phyloP scores from a whole-genome alignment of 108 stramenopile genomes.

The Chaetoceros muelleri region DNA sequence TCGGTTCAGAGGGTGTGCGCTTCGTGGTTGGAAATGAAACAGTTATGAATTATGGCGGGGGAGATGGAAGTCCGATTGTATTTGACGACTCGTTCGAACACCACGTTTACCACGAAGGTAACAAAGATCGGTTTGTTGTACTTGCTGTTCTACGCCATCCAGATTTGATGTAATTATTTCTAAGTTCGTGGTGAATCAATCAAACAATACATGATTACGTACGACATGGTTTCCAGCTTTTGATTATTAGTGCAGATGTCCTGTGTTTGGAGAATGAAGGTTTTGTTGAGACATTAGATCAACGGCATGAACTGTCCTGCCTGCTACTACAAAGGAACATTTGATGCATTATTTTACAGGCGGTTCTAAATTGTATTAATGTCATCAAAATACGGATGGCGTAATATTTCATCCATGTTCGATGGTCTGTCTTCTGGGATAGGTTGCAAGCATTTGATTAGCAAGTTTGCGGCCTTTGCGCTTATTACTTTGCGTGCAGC shows the following conservation, averaged over 20 bases:
- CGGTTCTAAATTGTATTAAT: not conserved
- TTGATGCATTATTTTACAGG: no score
- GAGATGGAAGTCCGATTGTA: conserved; percentile 9
- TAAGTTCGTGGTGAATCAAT: no score
- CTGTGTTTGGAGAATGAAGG: no score
- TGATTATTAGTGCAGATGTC: no score
- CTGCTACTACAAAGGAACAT: no score
- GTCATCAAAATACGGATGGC: not conserved
- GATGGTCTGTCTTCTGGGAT: not conserved
- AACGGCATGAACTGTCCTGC: no score
- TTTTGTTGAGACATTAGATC: no score
- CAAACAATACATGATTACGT: no score
- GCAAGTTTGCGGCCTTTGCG: not conserved
- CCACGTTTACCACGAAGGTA: conserved; percentile 4
- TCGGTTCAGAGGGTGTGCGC: conserved; percentile 1
- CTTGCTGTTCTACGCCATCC: not conserved
- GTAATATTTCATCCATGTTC: not conserved
- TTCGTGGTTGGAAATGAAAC: conserved; percentile 1
- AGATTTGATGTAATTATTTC: no score
- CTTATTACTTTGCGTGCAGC: not conserved
- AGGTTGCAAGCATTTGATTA: not conserved
- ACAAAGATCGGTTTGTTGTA: not conserved
- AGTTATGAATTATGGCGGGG: not conserved
- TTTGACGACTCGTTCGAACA: conserved; percentile 13
- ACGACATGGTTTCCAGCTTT: no score